Base-by-base conservation (phyloP, 2,329 filamentous ascomycete genomes). In the Venturia pyrina region DNA sequence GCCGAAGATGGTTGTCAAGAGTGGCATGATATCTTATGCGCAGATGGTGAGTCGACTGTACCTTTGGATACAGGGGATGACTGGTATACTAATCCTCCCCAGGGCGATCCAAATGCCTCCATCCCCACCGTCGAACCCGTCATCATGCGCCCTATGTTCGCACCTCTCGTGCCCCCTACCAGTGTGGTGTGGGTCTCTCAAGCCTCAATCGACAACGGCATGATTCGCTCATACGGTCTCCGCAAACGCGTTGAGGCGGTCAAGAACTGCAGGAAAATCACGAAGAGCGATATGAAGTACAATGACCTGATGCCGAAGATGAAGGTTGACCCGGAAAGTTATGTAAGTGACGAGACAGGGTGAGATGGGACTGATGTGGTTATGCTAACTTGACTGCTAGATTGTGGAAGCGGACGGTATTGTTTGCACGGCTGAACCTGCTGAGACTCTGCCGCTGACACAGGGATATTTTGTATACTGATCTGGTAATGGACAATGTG, bases 311-410 rank as follows among this genome's bases (percentile, higher is more conserved):
- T 86, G 85, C 93, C 93, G 17, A 86, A 83, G 78, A 97, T 98
- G 90, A 87, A 81, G 71, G 93, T 98, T 67, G 93, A 98, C 75
- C 90, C 93, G 5, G 93, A 98, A 82, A 87, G 85, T 72, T 98
- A 97, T 79, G 79, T 82, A 70, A 78, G 81, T 79, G 57, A 7
- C 32, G 24, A 43, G 48, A 28, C 3, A 1, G 24, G 19, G n/a
- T 15, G 32, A 28, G 43, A 17, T 40, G 21, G 66, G n/a, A 46
- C 46, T 28, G 28, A 28, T 28, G 28, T 28, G 28, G 28, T 28
- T 28, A 28, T 28, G 2, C 28, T 28, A 28, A 28, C 28, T 28
- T 28, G 2, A 28, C 28, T 4, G 4, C 28, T 28, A 84, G 79
- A 80, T 81, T 19, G 93, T 97, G 34, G 87, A 93, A 78, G 93